Base-by-base conservation (phyloP, 1,139 yeast genomes). In the Yamadazyma siamensis region DNA sequence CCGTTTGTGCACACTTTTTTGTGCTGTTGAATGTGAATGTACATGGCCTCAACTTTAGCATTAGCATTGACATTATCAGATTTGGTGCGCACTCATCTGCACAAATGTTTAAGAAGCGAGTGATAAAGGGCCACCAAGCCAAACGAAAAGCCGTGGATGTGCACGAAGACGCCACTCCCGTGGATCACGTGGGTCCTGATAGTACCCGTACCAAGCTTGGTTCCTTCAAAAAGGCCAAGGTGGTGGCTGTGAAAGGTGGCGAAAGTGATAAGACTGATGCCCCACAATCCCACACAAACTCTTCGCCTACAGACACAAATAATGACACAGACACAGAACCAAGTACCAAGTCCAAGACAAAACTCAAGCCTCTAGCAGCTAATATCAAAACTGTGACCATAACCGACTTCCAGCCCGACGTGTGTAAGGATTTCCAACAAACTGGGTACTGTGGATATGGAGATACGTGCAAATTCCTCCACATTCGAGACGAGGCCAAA, bases 371-470 rank as follows among this genome's bases (percentile, higher is more conserved):
- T 3, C 44, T 51, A 5, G 71, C 87, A 0, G 56, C 73, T 0
- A 79, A 79, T 47, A 69, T 87, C 20, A 66, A 77, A 30, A 70
- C 80, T n/a, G 83, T 91, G 1, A 77, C 86, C 1, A 64, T 81
- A n/a, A 73, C 85, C 21, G 98, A 91, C 49, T 91, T 82, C 52
- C 96, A 87, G 50, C 94, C 95, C 0, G 97, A 91, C 51, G 82
- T 94, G 3, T 94, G 98, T 52, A 94, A 91, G 49, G 97, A 94
- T 54, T 94, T 75, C 55, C 75, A 80, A 38, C 87, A 83, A 45
- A 89, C 95, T 0, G 98, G 98, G 0, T 89, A 79, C 51, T 94
- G 98, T 66, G 97, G 97, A 5, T 94, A 82, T 52, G 99, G 99
- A 6, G 98, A 94, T 49, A 82, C 94, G n/a, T 94, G 99, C 62